Conservation (phyloP, 495 filamentous ascomycete genomes). For the Tuber magnatum region DNA sequence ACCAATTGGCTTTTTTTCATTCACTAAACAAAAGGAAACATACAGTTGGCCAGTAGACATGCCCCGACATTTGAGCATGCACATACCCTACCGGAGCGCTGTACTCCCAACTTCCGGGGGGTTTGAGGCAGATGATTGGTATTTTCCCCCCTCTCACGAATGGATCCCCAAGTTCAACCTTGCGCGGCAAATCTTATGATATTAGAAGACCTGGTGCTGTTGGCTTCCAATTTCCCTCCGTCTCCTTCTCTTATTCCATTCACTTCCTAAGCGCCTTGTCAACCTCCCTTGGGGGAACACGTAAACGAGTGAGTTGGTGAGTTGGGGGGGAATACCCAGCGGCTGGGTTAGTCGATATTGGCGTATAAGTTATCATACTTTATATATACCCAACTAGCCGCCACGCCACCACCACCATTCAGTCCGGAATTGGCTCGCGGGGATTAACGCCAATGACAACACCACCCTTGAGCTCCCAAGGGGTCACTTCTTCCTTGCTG, state of each 20-base stretch:
- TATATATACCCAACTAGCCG: conserved; percentile 28
- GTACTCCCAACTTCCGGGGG: conserved; percentile 42
- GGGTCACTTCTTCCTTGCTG: conserved; percentile 31
- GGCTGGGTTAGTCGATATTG: conserved; percentile 39
- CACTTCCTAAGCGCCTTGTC: conserved; percentile 12
- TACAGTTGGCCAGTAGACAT: background rate
- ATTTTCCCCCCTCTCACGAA: conserved; percentile 6
- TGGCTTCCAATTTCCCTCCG: conserved; percentile 31
- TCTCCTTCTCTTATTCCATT: conserved; percentile 17
- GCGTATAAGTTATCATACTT: conserved; percentile 19
- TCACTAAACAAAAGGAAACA: background rate
- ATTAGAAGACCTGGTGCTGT: conserved; percentile 32
- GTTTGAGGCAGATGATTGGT: too few relatives aligned
- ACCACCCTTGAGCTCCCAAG: conserved; percentile 36
- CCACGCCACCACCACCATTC: background rate
- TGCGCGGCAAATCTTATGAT: conserved; percentile 38
- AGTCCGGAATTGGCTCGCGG: background rate
- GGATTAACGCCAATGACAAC: background rate
- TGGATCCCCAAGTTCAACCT: conserved; percentile 41
- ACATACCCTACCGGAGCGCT: conserved; percentile 36
- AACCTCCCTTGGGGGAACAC: background rate
- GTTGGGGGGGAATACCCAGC: conserved; percentile 20
- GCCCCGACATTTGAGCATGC: conserved; percentile 42
- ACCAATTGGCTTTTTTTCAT: background rate
- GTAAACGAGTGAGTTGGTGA: background rate